Evolutionary conservation across 2,329 filamentous ascomycete species (phyloP), one percentile per base, ranked within the genome.

Genomic region (Stenocarpella maydis): DNA sequence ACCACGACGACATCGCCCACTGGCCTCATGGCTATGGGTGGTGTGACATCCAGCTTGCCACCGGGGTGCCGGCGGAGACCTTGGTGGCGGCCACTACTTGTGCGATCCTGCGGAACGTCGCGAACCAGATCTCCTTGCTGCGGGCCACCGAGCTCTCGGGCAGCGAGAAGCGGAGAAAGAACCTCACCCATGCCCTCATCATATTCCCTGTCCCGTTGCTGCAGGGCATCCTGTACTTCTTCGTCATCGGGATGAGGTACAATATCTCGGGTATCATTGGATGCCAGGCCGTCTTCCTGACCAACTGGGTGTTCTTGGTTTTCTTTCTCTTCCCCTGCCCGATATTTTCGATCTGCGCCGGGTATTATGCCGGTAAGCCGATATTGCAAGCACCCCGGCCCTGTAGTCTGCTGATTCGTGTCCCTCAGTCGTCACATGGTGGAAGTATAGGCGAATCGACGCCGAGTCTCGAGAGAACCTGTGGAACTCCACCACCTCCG

Each of bases 21-120:
- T 89, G 87, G 87, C 88, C 80, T 79, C 76, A 80, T 3, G 87
- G 87, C 63, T 75, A 79, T 28, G 86, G 85, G 21, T 82, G 85
- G 77, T 90, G 87, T 73, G 87, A 90, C 73, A 12, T 88, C 41
- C 80, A 85, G 73, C 74, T 77, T 10, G 84, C 82, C 72, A 55
- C 79, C 10, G 58, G 65, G 24, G 77, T 74, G n/a, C 76, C 80
- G 4, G 69, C 83, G 31, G 74, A 81, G 49, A 82, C 82, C 1
- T 74, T 85, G 50, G 88, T 83, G 75, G 80, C 80, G 49, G 83
- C 84, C n/a, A 83, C 83, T 43, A 78, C 88, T 53, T 83, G 88
- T 63, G 84, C 85, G 74, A 84, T 88, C 69, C 85, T 88, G 82
- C 82, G 83, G 17, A 84, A 86, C 53, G 81, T 89, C 12, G 81